Conservation (phyloP, 306 rosid species). For the Vigna mungo region DNA sequence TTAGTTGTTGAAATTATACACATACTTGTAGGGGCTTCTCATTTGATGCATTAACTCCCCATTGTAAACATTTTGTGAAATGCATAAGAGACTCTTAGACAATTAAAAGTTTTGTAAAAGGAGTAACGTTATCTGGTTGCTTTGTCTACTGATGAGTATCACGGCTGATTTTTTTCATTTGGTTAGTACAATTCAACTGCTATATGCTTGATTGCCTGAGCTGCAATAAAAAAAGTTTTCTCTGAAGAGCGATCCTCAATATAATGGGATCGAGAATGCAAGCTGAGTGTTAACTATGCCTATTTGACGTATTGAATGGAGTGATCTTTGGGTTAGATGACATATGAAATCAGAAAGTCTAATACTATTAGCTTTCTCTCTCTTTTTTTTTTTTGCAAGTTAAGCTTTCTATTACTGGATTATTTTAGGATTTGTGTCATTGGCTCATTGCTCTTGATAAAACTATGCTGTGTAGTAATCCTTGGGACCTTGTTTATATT, state of each 20-base stretch:
- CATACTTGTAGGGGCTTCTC: slow-evolving; percentile 12
- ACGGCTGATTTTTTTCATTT: not conserved
- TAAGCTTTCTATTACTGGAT: not conserved
- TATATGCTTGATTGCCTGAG: not conserved
- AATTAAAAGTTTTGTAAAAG: not conserved
- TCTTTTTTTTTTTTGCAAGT: not conserved
- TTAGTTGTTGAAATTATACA: slow-evolving; percentile 6
- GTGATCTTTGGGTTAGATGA: not conserved
- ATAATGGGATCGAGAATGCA: not conserved
- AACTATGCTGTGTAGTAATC: slow-evolving; percentile 12
- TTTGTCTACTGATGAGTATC: not conserved
- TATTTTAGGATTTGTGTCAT: slow-evolving; percentile 14
- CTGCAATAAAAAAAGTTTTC: not conserved
- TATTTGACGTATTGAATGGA: not conserved
- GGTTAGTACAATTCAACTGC: not conserved
- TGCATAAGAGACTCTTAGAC: slow-evolving; percentile 6
- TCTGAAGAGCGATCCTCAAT: slow-evolving; percentile 7
- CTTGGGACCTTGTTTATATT: slow-evolving; percentile 20
- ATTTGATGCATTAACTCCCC: slow-evolving; percentile 2
- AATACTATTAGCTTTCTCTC: not conserved
- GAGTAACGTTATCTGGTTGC: not conserved
- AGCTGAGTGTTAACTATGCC: not conserved
- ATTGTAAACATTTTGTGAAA: not conserved
- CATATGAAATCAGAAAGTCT: not conserved
- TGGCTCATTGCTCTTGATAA: not conserved